Conservation (phyloP, 768 basidiomycete genomes). For the Amanita pseudoporphyria region DNA sequence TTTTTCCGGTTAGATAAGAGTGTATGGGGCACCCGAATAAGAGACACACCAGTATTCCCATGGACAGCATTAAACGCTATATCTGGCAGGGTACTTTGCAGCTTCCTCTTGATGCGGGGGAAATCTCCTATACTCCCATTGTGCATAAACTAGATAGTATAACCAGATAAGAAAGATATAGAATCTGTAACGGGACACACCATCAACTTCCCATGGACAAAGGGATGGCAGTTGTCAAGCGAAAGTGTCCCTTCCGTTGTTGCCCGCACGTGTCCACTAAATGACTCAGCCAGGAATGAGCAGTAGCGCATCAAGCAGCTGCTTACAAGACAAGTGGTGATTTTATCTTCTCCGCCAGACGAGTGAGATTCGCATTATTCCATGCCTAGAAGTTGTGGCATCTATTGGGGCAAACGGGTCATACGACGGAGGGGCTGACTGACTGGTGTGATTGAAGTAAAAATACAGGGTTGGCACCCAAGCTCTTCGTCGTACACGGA, state of each 20-base stretch:
- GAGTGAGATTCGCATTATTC: constrained; percentile 91
- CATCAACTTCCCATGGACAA: constrained; percentile 87
- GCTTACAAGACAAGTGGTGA: constrained; percentile 89
- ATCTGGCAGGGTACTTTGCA: constrained; percentile 73
- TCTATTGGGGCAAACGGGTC: background rate
- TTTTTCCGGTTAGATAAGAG: constrained; percentile 15
- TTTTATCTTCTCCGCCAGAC: constrained; percentile 95
- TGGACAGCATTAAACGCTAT: constrained; percentile 79
- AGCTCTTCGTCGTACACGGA: constrained; percentile 75
- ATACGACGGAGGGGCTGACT: constrained; percentile 12
- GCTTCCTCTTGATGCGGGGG: constrained; percentile 61
- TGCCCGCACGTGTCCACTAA: constrained; percentile 84
- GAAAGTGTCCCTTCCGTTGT: constrained; percentile 90
- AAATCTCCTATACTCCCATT: constrained; percentile 93
- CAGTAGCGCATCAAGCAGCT: background rate
- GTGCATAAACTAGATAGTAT: constrained; percentile 75
- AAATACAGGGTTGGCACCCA: constrained; percentile 86
- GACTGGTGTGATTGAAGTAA: constrained; percentile 91
- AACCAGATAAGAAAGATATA: constrained; percentile 3
- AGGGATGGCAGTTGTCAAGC: constrained; percentile 93
- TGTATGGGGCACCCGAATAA: background rate
- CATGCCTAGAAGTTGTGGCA: constrained; percentile 54
- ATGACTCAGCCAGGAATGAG: constrained; percentile 3
- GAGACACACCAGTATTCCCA: constrained; percentile 75
- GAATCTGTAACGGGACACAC: constrained; percentile 27